A percentile compares a stretch with the other conserved stretches of the same genome.
These are phyloP conservation scores for Elasticomyces elasticus DNA, from an alignment of 495 filamentous ascomycete genomes.

Conservation along the genomic window DNA sequence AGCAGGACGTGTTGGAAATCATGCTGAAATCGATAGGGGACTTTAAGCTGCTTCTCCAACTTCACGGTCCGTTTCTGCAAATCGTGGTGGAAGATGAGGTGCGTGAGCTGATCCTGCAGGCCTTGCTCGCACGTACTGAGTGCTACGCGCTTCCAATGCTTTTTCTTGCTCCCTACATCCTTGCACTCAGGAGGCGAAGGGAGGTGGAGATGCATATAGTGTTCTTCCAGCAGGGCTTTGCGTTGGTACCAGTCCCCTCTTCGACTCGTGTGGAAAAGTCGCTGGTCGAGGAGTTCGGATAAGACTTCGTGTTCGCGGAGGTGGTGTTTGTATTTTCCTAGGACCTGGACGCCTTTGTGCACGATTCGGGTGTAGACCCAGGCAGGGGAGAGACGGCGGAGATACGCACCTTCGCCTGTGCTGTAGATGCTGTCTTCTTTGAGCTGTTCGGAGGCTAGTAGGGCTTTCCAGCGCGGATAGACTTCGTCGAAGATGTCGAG, in stretches of 20 bases:
- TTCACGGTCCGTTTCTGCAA: constrained; percentile 86
- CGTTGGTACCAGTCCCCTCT: constrained; percentile 94
- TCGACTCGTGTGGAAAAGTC: constrained; percentile 72
- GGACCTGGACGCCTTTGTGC: constrained; percentile 73
- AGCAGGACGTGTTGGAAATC: constrained; percentile 82
- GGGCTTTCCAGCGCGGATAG: constrained; percentile 66
- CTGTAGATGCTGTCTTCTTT: constrained; percentile 76
- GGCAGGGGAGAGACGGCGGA: constrained; percentile 82
- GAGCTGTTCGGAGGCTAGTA: constrained; percentile 65
- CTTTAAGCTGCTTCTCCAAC: constrained; percentile 71
- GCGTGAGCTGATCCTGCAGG: constrained; percentile 76
- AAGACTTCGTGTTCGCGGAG: constrained; percentile 66
- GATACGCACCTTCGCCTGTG: constrained; percentile 77
- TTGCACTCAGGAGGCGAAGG: constrained; percentile 37
- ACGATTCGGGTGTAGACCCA: constrained; percentile 92
- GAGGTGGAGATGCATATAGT: constrained; percentile 68
- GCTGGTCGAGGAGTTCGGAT: constrained; percentile 66
- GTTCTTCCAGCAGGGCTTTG: constrained; percentile 87
- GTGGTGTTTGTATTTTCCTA: constrained; percentile 75
- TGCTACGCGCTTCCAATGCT: constrained; percentile 72
- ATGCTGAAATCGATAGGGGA: constrained; percentile 81
- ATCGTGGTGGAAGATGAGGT: constrained; percentile 87
- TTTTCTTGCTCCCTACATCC: constrained; percentile 56
- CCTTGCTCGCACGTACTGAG: constrained; percentile 77
- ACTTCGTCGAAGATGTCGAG: constrained; percentile 63